A percentile compares a stretch with the other conserved stretches of the same genome.
Conservation (phyloP, 2,329 filamentous ascomycete species). For the Teratosphaeriaceae sp. region DNA sequence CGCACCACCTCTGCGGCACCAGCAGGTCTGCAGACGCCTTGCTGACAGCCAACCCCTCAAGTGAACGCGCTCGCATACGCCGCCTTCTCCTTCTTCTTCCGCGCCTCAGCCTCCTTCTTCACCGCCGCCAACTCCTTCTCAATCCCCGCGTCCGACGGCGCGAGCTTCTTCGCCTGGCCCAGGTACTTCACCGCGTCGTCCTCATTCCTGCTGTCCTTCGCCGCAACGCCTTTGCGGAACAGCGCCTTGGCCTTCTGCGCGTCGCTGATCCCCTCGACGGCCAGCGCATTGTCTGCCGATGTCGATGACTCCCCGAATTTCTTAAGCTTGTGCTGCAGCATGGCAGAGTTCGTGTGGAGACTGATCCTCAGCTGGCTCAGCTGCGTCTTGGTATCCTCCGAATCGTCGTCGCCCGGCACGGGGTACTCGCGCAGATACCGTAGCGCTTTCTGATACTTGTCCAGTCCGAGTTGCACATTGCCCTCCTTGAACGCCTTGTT, state of each 20-base stretch:
- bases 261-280: constrained; percentile 56
- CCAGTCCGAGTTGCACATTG: constrained; percentile 62
- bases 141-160: constrained; percentile 67
- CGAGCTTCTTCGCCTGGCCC: constrained; percentile 37
- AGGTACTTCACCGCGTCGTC: constrained; percentile 57
- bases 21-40: not conserved
- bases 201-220: constrained; percentile 72
- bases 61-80: constrained; percentile 88
- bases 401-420: constrained; percentile 60
- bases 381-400: constrained; percentile 58
- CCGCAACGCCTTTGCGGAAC: constrained; percentile 75
- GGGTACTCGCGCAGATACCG: constrained; percentile 85
- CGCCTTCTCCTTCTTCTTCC: constrained; percentile 82
- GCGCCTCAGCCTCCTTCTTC: constrained; percentile 67
- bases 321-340: constrained; percentile 76
- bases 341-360: constrained; percentile 80
- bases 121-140: constrained; percentile 67
- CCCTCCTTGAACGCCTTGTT: constrained; percentile 86
- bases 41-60: constrained; percentile 22
- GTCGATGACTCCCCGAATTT: constrained; percentile 63
- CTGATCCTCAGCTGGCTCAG: constrained; percentile 72
- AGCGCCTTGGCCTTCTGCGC: constrained; percentile 83
- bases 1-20: no score
- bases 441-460: constrained; percentile 91
- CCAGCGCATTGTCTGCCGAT: constrained; percentile 67